A percentile compares a stretch with the other conserved stretches of the same genome.
phyloP scores from a whole-genome alignment of 352 stramenopile species.

The Globisporangium paroecandrum region DNA sequence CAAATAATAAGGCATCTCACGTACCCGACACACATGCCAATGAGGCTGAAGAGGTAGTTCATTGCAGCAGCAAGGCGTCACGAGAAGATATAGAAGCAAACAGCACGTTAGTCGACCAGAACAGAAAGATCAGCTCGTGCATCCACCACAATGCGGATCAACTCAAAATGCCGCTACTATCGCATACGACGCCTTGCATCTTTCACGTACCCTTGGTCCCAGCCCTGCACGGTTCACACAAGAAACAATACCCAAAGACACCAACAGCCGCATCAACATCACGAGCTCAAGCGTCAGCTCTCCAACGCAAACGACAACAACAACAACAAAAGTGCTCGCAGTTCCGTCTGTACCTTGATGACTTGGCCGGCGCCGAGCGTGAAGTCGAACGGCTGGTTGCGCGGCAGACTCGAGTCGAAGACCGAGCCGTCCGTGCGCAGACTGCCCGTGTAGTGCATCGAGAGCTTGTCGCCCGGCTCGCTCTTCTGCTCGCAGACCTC shows the following conservation, averaged over 20 bases:
- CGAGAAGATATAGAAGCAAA: conserved; percentile 11
- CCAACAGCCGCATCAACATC: conserved; percentile 8
- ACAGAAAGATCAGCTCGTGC: not conserved
- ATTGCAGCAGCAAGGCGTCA: not conserved
- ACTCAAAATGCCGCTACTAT: not conserved
- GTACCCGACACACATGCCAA: conserved; percentile 86
- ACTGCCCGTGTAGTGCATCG: conserved; percentile 95
- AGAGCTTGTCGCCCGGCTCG: conserved; percentile 85
- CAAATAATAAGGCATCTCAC: conserved; percentile 6
- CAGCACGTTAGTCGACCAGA: not conserved
- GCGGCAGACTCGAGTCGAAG: conserved; percentile 96
- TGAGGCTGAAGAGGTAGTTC: conserved; percentile 35
- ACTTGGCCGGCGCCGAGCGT: conserved; percentile 91
- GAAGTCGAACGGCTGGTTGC: conserved; percentile 93
- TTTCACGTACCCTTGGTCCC: conserved; percentile 65
- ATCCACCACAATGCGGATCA: not conserved
- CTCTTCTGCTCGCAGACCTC: conserved; percentile 69
- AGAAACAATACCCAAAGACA: conserved; percentile 4
- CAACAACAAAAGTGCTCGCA: not conserved
- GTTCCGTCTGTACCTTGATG: conserved; percentile 80
- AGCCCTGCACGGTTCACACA: conserved; percentile 31
- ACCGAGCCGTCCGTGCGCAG: conserved; percentile 94
- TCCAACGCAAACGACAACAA: not conserved
- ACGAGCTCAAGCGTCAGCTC: conserved; percentile 1
- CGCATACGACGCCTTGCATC: not conserved